Evolutionary conservation across 73 alveolate genomes (phyloP).

Genomic region (Blepharisma stoltei): DNA sequence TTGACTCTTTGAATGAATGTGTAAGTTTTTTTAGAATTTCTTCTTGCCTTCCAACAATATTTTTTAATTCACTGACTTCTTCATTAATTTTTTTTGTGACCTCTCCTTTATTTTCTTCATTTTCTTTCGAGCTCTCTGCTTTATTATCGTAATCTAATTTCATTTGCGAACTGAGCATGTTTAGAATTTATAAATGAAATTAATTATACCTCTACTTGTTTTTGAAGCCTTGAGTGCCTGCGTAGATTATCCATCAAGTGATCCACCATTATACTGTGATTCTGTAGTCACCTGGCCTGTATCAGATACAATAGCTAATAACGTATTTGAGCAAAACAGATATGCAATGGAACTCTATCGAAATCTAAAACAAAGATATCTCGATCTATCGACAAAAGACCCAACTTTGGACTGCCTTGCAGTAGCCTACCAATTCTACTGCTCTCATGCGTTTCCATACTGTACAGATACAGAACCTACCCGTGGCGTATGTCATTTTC

Average conservation of each 20-base stretch:
- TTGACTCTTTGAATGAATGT: too few species aligned
- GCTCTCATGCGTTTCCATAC: conserved; percentile 21
- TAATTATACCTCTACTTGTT: too few species aligned
- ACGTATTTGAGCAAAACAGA: conserved; percentile 2
- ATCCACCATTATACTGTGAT: conserved; percentile 16
- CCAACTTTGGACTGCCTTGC: conserved; percentile 21
- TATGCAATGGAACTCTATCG: background rate
- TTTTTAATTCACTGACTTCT: too few species aligned
- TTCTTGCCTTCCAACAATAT: too few species aligned
- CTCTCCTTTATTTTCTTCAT: too few species aligned
- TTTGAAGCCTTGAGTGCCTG: background rate
- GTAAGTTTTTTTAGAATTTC: too few species aligned
- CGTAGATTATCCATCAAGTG: background rate
- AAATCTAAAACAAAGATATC: conserved; percentile 10
- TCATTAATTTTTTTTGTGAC: too few species aligned
- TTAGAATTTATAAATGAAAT: too few species aligned
- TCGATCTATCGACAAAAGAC: background rate
- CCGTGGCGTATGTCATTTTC: conserved; percentile 13
- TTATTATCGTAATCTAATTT: too few species aligned
- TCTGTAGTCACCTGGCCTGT: conserved; percentile 11
- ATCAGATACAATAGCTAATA: background rate
- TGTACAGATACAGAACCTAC: conserved; percentile 13
- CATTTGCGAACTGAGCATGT: too few species aligned
- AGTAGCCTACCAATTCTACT: conserved; percentile 1
- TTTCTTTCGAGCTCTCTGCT: too few species aligned